phyloP scores from a whole-genome alignment of 2,329 filamentous ascomycete species.

The Talaromyces amestolkiae region DNA sequence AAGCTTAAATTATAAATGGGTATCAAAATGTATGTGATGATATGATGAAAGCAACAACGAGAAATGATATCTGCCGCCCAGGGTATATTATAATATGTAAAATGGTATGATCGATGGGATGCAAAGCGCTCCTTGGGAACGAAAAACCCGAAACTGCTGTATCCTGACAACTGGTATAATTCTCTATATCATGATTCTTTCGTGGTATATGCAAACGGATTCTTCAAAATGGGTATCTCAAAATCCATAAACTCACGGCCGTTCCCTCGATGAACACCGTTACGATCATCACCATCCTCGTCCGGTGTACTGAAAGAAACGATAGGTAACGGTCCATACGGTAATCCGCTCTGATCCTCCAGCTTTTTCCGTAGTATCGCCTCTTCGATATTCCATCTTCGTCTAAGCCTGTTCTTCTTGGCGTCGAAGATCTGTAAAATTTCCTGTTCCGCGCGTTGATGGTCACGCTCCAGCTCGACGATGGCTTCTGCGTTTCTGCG shows the following conservation, averaged over 20 bases:
- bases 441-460: slow-evolving; percentile 34
- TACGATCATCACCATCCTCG: slow-evolving; percentile 9
- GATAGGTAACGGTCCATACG: slow-evolving; percentile 40
- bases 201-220: slow-evolving; percentile 25
- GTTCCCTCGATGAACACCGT: background rate
- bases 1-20: background rate
- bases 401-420: slow-evolving; percentile 35
- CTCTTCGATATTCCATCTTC: slow-evolving; percentile 45
- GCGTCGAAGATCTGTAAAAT: slow-evolving; percentile 32
- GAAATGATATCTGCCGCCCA: slow-evolving; percentile 8
- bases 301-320: slow-evolving; percentile 33
- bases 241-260: slow-evolving; percentile 10
- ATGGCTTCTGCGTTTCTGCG: slow-evolving; percentile 33
- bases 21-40: background rate
- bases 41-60: background rate
- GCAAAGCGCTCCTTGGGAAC: background rate
- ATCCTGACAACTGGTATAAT: background rate
- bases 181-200: background rate
- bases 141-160: background rate
- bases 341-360: slow-evolving; percentile 35
- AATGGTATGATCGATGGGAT: background rate
- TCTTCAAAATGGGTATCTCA: slow-evolving; percentile 32
- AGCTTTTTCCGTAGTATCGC: slow-evolving; percentile 41
- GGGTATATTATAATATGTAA: slow-evolving; percentile 14
- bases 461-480: slow-evolving; percentile 35